Base-by-base conservation (phyloP, 768 basidiomycete species). In the Leccinum variicolor region DNA sequence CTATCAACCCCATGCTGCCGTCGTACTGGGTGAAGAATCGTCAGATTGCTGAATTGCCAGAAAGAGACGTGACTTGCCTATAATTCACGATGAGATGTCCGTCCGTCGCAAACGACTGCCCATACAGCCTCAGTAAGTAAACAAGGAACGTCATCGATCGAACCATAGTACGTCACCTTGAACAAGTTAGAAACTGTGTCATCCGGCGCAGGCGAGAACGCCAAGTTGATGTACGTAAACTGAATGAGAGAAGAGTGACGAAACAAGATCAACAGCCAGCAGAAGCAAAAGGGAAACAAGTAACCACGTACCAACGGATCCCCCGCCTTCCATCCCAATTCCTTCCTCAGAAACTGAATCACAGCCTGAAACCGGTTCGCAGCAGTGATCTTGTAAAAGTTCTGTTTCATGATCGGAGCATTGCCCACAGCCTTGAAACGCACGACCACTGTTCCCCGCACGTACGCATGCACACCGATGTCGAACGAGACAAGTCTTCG, bases 341-440 rank as follows among this genome's bases (percentile, higher is more conserved):
- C 94, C 67, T 85, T 92, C 62, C 95, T 76, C 73, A 98, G 69
- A 72, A 98, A 97, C 67, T 92, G 87, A 43, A 96, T 94, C 55
- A 98, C 95, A 8, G 93, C 91, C 71, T 97, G 94, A 66, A 98
- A 99, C 54, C 90, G 82, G 71, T 97, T 94, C 41, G 89, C 87
- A 13, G 94, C 90, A 0, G 94, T 94, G 67, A 98, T 95, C 79
- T 95, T 96, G 84, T 94, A 98, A 65, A 95, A 91, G 76, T 96
- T 98, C 75, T 96, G 92, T 76, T 90, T 95, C 95, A 99, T 97
- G 66, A 99, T 94, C 0, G 96, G 96, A 1, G 95, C 96, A 65
- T 96, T 95, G 48, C 96, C 96, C 10, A 97, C 91, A 2, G 96
- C 94, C 71, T 95, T 95, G 84, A 99, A 99, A 46, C 94, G 87